A percentile compares a stretch with the other conserved stretches of the same genome.
These are phyloP conservation scores for Pichia kudriavzevii DNA, from an alignment of 1,139 yeast genomes.

Conservation along the genomic window DNA sequence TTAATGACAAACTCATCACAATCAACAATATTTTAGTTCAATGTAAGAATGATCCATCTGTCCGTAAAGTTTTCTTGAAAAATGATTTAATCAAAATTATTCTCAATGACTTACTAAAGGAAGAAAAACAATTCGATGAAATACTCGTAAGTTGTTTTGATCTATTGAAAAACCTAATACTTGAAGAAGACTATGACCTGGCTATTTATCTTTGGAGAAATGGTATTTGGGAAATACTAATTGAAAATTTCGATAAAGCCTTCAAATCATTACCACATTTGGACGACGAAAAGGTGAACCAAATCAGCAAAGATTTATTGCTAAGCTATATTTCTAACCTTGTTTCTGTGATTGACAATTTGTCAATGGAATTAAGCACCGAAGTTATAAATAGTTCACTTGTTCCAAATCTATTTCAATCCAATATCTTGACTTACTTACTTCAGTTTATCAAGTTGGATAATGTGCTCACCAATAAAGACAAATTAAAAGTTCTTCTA, in stretches of 20 bases:
- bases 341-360: slow-evolving; percentile 57
- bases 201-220: slow-evolving; percentile 71
- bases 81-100: slow-evolving; percentile 61
- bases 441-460: slow-evolving; percentile 17
- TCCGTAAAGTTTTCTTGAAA: slow-evolving; percentile 58
- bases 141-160: slow-evolving; percentile 77
- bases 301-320: slow-evolving; percentile 42
- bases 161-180: slow-evolving; percentile 64
- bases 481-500: slow-evolving; percentile 27
- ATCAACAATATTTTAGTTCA: slow-evolving; percentile 47
- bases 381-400: slow-evolving; percentile 47
- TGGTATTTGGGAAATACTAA: slow-evolving; percentile 60
- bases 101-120: slow-evolving; percentile 24
- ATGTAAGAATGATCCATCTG: slow-evolving; percentile 16
- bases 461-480: slow-evolving; percentile 34
- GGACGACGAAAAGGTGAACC: slow-evolving; percentile 27
- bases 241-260: slow-evolving; percentile 43
- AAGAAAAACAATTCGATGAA: slow-evolving; percentile 31
- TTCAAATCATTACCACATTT: slow-evolving; percentile 40
- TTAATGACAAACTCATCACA: slow-evolving; percentile 75
- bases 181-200: slow-evolving; percentile 87
- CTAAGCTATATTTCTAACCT: slow-evolving; percentile 61
- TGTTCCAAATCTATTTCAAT: slow-evolving; percentile 32
- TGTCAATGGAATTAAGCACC: slow-evolving; percentile 54
- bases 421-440: slow-evolving; percentile 28